Base-by-base conservation (phyloP, 768 basidiomycete genomes). In the Mycena metata region DNA sequence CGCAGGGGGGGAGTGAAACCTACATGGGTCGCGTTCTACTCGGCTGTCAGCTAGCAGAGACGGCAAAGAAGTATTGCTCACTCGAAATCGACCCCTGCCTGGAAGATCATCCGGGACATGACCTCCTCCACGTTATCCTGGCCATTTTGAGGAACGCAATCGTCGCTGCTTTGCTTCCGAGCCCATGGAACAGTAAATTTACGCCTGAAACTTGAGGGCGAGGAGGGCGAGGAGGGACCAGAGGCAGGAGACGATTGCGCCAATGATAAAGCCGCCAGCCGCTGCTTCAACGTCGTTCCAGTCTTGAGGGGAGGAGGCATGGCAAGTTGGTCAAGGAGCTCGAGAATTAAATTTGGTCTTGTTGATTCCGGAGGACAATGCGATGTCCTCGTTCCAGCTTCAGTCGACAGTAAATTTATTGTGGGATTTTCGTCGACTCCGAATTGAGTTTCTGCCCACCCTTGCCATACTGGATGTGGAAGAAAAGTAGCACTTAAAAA, bases 11-110 rank as follows among this genome's bases (percentile, higher is more conserved):
- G 4, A 39, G 41, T 23, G 21, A 26, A 33, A 83, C 90, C 75
- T 83, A 95, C 94, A 96, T 95, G 57, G 94, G 94, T 72, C 93
- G 87, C 60, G 94, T 96, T 80, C 94, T 95, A 64, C 62, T 60
- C 56, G 43, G 12, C 49, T 23, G 64, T 74, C 60, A 73, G 35
- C 42, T 43, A 39, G 49, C 46, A 19, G 13, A 46, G 54, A 60
- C 26, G 49, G 52, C 41, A 72, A 24, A 57, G 55, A 60, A 19
- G 51, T 46, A 41, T 12, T 36, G 21, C 91, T 76, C 73, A 96
- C 95, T 95, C 94, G 71, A 89, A 95, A 80, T 96, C 95, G 64
- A 95, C 91, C 2, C 95, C 95, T 49, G 95, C 95, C 76, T 95
- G 94, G 73, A 92, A 95, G 50, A 96, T 94, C 80, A 96, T 83